Evolutionary conservation across 257 asterid genomes (phyloP).

Genomic region (Solanum dulcamara): DNA sequence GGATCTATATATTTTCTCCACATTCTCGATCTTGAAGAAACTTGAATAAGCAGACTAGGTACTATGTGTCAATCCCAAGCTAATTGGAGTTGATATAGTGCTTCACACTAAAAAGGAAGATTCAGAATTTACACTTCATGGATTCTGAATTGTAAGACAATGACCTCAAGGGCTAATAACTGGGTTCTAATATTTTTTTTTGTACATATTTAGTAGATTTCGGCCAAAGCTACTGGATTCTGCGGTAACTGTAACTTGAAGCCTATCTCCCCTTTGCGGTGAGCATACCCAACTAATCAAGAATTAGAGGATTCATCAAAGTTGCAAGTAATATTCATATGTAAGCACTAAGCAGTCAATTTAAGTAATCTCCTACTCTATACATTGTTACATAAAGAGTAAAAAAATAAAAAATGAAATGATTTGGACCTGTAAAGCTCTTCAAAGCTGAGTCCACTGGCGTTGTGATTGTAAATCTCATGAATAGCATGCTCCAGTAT

Average conservation of each 20-base stretch:
- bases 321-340: background rate
- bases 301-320: background rate
- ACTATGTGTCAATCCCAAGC: background rate
- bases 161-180: background rate
- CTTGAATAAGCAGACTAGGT: background rate
- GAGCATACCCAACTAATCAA: background rate
- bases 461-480: conserved; percentile 80
- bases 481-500: conserved; percentile 75
- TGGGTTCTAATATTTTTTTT: background rate
- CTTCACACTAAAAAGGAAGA: background rate
- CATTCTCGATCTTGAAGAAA: background rate
- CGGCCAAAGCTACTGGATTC: background rate
- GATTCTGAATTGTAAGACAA: background rate
- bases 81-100: background rate
- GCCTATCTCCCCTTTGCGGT: background rate
- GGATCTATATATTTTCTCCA: background rate
- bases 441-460: conserved; percentile 84
- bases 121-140: background rate
- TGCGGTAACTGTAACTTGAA: background rate
- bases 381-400: background rate
- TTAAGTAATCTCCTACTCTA: background rate
- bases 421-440: conserved; percentile 65
- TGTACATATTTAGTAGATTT: background rate
- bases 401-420: background rate
- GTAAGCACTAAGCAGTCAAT: background rate